phyloP scores from a whole-genome alignment of 2,329 filamentous ascomycete species.

The Penicillium sp. region DNA sequence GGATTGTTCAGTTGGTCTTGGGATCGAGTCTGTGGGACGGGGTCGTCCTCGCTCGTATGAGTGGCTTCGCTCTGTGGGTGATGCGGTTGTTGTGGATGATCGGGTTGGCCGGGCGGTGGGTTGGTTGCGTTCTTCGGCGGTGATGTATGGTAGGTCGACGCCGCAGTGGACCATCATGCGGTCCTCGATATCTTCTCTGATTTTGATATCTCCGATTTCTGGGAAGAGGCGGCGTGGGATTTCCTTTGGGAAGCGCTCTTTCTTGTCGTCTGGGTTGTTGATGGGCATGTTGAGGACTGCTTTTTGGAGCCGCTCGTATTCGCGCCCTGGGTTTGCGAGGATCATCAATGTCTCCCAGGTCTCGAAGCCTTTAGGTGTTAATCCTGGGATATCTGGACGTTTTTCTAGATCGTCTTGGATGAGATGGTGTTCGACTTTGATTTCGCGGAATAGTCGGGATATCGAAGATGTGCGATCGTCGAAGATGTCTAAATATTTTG shows the following conservation, averaged over 20 bases:
- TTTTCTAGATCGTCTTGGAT: slow-evolving; percentile 54
- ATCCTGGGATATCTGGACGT: slow-evolving; percentile 59
- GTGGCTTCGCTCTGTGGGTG: slow-evolving; percentile 11
- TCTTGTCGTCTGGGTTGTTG: slow-evolving; percentile 60
- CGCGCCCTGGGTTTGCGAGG: slow-evolving; percentile 70
- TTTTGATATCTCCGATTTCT: slow-evolving; percentile 52
- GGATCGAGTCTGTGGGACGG: slow-evolving; percentile 39
- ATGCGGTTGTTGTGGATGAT: slow-evolving; percentile 10
- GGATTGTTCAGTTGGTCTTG: not conserved
- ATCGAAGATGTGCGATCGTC: slow-evolving; percentile 53
- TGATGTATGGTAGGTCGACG: slow-evolving; percentile 45
- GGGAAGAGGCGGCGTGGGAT: slow-evolving; percentile 73
- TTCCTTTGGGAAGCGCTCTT: slow-evolving; percentile 74
- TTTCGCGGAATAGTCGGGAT: slow-evolving; percentile 56
- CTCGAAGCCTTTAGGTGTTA: slow-evolving; percentile 67
- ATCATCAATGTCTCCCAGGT: slow-evolving; percentile 72
- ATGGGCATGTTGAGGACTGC: slow-evolving; percentile 71
- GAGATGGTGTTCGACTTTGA: slow-evolving; percentile 61
- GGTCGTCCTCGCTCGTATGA: slow-evolving; percentile 29
- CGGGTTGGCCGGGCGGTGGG: slow-evolving; percentile 21
- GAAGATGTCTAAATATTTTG: slow-evolving; percentile 50
- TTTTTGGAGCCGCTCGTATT: slow-evolving; percentile 66
- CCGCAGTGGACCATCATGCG: slow-evolving; percentile 55
- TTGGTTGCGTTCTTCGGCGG: slow-evolving; percentile 35
- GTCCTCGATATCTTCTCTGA: slow-evolving; percentile 60